phyloP scores from a whole-genome alignment of 2,329 filamentous ascomycete species.

The Teratosphaeria nubilosa region DNA sequence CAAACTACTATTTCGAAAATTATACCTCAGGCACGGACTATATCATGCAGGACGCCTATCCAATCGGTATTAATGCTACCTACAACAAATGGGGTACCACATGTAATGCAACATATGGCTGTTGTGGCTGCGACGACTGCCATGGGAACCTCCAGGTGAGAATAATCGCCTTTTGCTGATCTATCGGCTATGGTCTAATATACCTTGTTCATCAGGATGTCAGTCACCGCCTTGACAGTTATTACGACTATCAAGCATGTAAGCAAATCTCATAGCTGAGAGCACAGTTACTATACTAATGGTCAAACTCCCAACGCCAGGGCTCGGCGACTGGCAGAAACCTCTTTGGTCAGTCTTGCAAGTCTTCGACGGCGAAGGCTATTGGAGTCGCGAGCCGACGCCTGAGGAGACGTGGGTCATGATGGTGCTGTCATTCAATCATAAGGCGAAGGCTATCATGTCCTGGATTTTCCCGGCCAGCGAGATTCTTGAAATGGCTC shows the following conservation, averaged over 20 bases:
- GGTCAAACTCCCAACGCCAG: not conserved
- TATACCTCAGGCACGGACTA: slow-evolving; percentile 49
- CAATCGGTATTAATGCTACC: slow-evolving; percentile 47
- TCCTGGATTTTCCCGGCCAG: slow-evolving; percentile 40
- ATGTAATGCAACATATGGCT: slow-evolving; percentile 50
- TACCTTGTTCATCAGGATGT: slow-evolving; percentile 33
- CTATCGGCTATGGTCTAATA: not conserved
- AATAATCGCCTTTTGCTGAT: not conserved
- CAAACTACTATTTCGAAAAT: slow-evolving; percentile 49
- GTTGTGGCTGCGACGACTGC: slow-evolving; percentile 56
- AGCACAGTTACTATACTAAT: not conserved
- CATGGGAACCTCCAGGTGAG: slow-evolving; percentile 33
- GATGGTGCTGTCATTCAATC: slow-evolving; percentile 39
- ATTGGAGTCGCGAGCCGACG: slow-evolving; percentile 40
- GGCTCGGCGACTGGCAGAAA: slow-evolving; percentile 30
- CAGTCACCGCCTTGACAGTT: slow-evolving; percentile 32
- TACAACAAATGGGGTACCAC: slow-evolving; percentile 47
- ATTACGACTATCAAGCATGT: slow-evolving; percentile 30
- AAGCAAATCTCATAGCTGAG: not conserved
- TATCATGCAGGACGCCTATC: slow-evolving; percentile 51
- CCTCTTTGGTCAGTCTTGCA: slow-evolving; percentile 42
- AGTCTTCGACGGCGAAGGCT: slow-evolving; percentile 39
- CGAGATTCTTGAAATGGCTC: slow-evolving; percentile 21
- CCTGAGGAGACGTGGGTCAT: slow-evolving; percentile 37
- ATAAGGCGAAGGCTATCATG: slow-evolving; percentile 41